Evolutionary conservation across 805 yeast species (phyloP).

Genomic region (Candida chauliodis): DNA sequence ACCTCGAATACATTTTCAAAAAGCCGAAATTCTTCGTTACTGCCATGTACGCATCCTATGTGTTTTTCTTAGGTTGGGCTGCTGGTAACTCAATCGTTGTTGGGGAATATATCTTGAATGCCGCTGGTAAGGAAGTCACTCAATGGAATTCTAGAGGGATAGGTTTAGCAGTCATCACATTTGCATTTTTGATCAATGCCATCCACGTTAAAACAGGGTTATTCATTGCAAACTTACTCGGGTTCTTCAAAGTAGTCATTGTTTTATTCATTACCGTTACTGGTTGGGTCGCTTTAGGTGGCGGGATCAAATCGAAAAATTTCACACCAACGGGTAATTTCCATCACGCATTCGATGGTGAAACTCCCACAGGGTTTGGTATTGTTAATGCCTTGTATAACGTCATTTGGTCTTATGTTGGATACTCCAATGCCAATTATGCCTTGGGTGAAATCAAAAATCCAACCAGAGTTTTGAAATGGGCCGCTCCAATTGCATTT

Average conservation of each 20-base stretch:
- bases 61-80: constrained; percentile 80
- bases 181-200: constrained; percentile 63
- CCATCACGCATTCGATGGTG: constrained; percentile 53
- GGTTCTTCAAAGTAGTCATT: constrained; percentile 70
- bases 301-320: constrained; percentile 52
- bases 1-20: constrained; percentile 65
- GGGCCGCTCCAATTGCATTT: constrained; percentile 76
- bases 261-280: constrained; percentile 66
- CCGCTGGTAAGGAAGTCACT: constrained; percentile 64
- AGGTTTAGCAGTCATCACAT: constrained; percentile 70
- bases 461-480: constrained; percentile 63
- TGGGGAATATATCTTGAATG: constrained; percentile 72
- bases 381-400: constrained; percentile 74
- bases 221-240: constrained; percentile 58
- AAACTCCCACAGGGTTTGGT: constrained; percentile 58
- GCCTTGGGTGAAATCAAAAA: constrained; percentile 77
- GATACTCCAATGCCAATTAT: constrained; percentile 79
- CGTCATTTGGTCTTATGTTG: constrained; percentile 82
- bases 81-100: constrained; percentile 79
- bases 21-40: constrained; percentile 69
- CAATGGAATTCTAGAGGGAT: constrained; percentile 77
- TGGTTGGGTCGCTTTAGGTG: constrained; percentile 83
- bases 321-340: constrained; percentile 57
- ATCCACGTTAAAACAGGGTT: constrained; percentile 63
- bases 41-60: constrained; percentile 60